These are phyloP conservation scores for Trichomonas gallinae DNA, from an alignment of 208 protist genomes.

Conservation along the genomic window DNA sequence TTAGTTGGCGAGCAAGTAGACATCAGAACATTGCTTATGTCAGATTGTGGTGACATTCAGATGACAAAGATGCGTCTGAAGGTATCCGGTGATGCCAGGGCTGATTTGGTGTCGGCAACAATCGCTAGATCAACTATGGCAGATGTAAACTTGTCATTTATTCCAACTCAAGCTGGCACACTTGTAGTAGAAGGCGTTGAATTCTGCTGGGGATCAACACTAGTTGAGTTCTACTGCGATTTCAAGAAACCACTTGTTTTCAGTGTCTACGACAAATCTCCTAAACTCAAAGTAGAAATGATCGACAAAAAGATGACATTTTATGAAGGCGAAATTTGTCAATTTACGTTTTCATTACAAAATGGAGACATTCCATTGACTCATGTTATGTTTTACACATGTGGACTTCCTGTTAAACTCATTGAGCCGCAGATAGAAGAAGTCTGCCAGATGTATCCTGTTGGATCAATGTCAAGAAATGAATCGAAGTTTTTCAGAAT, in stretches of 20 bases:
- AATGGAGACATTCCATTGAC: not conserved
- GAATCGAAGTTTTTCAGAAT: not conserved
- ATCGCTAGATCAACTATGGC: not conserved
- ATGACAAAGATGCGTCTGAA: not conserved
- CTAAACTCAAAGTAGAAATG: not conserved
- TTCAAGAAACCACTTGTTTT: not conserved
- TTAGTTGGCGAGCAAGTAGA: not conserved
- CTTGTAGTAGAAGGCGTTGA: not conserved
- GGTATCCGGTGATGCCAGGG: not conserved
- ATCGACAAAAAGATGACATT: not conserved
- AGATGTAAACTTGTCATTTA: not conserved
- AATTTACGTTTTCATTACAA: not conserved
- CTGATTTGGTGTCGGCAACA: not conserved
- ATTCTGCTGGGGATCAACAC: not conserved
- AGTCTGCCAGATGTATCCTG: not conserved
- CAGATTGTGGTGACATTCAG: not conserved
- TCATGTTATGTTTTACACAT: not conserved
- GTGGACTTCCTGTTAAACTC: not conserved
- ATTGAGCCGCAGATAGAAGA: not conserved
- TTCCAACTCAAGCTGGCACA: not conserved
- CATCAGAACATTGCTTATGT: not conserved
- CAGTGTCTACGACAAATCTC: not conserved
- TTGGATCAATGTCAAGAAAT: not conserved
- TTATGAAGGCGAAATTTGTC: not conserved
- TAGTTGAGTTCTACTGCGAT: not conserved